phyloP scores from a whole-genome alignment of 176 grass and related monocot genomes.

The Coix lacrymajobi region DNA sequence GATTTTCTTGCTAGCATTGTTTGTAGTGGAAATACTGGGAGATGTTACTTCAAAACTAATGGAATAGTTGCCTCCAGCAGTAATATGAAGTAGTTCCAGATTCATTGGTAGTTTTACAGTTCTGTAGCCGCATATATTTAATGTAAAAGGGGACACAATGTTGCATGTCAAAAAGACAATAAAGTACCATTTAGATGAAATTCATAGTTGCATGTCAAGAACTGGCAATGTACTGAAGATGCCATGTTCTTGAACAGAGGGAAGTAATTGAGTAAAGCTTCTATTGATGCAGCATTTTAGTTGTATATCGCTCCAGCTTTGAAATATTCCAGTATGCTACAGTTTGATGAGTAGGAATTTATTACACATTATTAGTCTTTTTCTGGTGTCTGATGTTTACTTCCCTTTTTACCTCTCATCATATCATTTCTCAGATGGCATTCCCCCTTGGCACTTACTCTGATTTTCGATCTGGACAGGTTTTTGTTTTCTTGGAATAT shows the following conservation, averaged over 20 bases:
- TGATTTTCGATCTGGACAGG: neutral
- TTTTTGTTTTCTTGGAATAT: neutral
- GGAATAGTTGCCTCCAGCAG: neutral
- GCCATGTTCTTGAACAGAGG: too few species aligned
- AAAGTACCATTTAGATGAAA: neutral
- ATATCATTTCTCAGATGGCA: neutral
- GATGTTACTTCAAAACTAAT: neutral
- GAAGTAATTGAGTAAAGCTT: too few species aligned
- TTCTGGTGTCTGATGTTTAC: neutral
- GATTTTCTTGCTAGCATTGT: neutral
- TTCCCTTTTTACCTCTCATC: neutral
- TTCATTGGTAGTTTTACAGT: neutral
- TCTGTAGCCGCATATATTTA: neutral
- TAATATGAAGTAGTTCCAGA: neutral
- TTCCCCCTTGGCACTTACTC: neutral
- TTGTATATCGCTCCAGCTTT: too few species aligned
- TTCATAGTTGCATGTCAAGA: neutral
- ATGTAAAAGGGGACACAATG: neutral
- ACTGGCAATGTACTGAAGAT: too few species aligned
- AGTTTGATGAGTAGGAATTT: too few species aligned
- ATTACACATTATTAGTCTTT: too few species aligned
- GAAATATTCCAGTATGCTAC: too few species aligned
- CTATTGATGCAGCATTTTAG: too few species aligned
- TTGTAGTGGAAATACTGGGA: neutral
- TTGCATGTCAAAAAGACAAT: too few species aligned